Evolutionary conservation across 1,139 yeast genomes (phyloP).

Genomic region (Candida mesenterica): DNA sequence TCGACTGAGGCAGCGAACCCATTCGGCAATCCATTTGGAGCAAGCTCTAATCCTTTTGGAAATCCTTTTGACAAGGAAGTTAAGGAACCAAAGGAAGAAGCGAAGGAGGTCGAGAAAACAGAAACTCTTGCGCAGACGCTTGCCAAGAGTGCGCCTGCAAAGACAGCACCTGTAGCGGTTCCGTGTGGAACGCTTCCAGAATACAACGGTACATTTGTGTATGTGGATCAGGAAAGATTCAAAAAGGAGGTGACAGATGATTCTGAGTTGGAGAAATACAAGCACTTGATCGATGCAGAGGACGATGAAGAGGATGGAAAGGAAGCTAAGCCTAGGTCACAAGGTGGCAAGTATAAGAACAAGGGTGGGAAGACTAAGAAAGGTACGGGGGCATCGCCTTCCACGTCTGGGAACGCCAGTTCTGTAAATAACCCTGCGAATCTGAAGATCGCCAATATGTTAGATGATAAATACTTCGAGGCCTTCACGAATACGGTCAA

Average conservation of each 20-base stretch:
- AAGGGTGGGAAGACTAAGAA: constrained; percentile 5
- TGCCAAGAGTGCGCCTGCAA: constrained; percentile 11
- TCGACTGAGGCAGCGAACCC: constrained; percentile 15
- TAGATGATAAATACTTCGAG: constrained; percentile 78
- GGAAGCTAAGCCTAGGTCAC: constrained; percentile 4
- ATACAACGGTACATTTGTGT: constrained; percentile 65
- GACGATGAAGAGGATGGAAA: constrained; percentile 14
- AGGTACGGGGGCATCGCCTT: constrained; percentile 15
- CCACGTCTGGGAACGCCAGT: constrained; percentile 18
- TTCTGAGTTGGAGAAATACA: constrained; percentile 46
- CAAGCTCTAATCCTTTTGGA: constrained; percentile 7
- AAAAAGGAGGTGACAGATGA: constrained; percentile 31
- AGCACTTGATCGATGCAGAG: constrained; percentile 49
- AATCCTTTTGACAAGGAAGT: constrained; percentile 2
- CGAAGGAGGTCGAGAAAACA: constrained; percentile 3
- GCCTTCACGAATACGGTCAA: constrained; percentile 70
- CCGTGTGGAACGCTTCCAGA: constrained; percentile 30
- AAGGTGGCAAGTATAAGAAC: constrained; percentile 9
- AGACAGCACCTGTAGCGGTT: neutral
- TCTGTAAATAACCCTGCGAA: constrained; percentile 12
- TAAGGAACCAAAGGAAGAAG: constrained; percentile 7
- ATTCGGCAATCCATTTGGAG: constrained; percentile 38
- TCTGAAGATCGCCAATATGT: constrained; percentile 47
- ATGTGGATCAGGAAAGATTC: constrained; percentile 65
- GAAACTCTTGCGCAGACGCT: constrained; percentile 26